A percentile compares a stretch with the other conserved stretches of the same genome.
Conservation (phyloP, 495 filamentous ascomycete genomes). For the Penicillium robsamsonii region DNA sequence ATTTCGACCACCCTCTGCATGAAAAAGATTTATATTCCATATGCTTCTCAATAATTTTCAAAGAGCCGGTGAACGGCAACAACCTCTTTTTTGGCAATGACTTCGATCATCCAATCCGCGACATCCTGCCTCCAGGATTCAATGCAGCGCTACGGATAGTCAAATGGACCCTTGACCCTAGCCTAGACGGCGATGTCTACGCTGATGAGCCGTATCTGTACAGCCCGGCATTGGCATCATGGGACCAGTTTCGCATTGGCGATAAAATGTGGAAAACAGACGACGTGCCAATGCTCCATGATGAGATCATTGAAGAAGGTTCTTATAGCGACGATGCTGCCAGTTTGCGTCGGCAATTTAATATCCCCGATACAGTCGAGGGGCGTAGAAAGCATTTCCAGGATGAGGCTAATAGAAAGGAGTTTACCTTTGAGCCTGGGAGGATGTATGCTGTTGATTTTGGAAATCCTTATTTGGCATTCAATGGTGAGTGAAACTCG, state of each 20-base stretch:
- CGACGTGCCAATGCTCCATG: constrained; percentile 25
- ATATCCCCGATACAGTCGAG: constrained; percentile 52
- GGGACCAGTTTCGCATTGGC: constrained; percentile 70
- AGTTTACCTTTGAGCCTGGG: constrained; percentile 57
- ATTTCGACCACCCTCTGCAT: constrained; percentile 72
- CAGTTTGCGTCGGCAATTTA: constrained; percentile 42
- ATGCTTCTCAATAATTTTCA: constrained; percentile 69
- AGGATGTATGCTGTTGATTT: constrained; percentile 76
- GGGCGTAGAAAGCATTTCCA: constrained; percentile 66
- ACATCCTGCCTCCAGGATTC: constrained; percentile 84
- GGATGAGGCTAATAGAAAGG: constrained; percentile 41
- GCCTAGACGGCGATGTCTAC: constrained; percentile 82
- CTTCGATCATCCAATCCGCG: constrained; percentile 82
- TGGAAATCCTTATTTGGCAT: constrained; percentile 89
- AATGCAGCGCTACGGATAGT: constrained; percentile 75
- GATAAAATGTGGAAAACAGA: constrained; percentile 33
- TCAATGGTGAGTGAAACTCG: constrained; percentile 53
- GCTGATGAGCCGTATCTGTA: constrained; percentile 83
- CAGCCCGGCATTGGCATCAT: constrained; percentile 68
- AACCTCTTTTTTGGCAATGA: constrained; percentile 90
- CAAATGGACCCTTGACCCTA: constrained; percentile 83
- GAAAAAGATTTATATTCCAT: constrained; percentile 78
- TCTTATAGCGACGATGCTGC: constrained; percentile 57
- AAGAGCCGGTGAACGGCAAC: constrained; percentile 60
- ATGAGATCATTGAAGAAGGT: constrained; percentile 64